These are phyloP conservation scores for Tolypocladium amazonense DNA, from an alignment of 2,329 filamentous ascomycete genomes.

Conservation along the genomic window DNA sequence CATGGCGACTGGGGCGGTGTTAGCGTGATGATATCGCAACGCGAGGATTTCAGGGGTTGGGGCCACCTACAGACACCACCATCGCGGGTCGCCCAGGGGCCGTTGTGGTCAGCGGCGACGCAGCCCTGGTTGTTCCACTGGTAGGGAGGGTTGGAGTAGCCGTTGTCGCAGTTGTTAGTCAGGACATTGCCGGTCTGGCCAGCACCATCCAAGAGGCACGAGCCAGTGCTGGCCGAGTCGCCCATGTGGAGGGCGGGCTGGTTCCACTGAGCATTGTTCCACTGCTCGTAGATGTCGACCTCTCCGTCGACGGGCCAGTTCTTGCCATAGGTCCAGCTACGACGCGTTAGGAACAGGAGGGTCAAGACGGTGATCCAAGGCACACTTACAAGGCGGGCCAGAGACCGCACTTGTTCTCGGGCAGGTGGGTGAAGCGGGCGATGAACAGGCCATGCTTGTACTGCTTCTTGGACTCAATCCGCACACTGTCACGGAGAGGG, in stretches of 20 bases:
- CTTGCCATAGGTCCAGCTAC: constrained; percentile 36
- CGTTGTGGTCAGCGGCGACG: constrained; percentile 23
- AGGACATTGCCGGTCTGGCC: constrained; percentile 19
- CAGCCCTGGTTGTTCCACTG: constrained; percentile 31
- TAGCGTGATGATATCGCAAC: background rate
- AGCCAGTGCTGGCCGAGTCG: constrained; percentile 15
- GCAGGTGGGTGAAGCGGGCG: constrained; percentile 59
- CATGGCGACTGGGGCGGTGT: constrained; percentile 19
- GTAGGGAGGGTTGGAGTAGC: constrained; percentile 16
- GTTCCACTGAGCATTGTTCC: constrained; percentile 45
- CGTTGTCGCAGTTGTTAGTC: constrained; percentile 30
- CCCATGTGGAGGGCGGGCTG: constrained; percentile 49
- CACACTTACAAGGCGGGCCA: constrained; percentile 57
- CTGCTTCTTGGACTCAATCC: constrained; percentile 49
- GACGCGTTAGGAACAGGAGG: background rate
- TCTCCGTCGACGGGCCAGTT: constrained; percentile 53
- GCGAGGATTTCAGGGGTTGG: constrained; percentile 19
- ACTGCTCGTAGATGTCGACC: constrained; percentile 58
- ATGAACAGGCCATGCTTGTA: constrained; percentile 62
- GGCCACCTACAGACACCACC: constrained; percentile 35
- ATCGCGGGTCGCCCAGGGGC: constrained; percentile 23
- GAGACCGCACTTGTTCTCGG: constrained; percentile 51
- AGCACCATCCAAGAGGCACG: constrained; percentile 20
- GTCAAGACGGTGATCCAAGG: background rate
- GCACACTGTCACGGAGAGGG: constrained; percentile 43